phyloP scores from a whole-genome alignment of 257 asterid genomes.

The Przewalskia tangutica region DNA sequence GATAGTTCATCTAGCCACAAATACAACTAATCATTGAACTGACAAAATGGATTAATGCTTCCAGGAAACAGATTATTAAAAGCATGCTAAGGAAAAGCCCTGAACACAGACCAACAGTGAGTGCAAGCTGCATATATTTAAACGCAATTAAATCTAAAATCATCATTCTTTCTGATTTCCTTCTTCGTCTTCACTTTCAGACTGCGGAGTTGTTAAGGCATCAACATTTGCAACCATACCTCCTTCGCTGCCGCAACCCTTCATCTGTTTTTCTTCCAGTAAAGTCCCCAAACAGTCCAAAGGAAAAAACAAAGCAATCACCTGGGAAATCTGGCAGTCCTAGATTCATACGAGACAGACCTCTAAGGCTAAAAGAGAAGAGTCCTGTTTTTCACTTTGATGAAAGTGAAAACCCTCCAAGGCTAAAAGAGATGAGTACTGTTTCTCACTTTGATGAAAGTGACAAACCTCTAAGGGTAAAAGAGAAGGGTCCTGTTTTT shows the following conservation, averaged over 20 bases:
- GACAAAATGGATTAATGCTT: slow-evolving; percentile 2
- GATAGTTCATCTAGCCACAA: neutral
- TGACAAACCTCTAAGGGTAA: slow-evolving; percentile 20
- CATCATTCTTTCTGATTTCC: neutral
- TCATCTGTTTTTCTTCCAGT: slow-evolving; percentile 80
- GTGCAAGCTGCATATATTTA: slow-evolving; percentile 9
- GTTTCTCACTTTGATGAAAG: slow-evolving; percentile 53
- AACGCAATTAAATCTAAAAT: neutral
- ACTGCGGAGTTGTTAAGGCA: slow-evolving; percentile 86
- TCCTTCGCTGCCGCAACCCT: slow-evolving; percentile 63
- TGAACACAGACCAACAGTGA: slow-evolving; percentile 82
- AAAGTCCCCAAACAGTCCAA: slow-evolving; percentile 56
- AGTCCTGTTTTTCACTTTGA: too few relatives aligned
- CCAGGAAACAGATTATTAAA: slow-evolving; percentile 89
- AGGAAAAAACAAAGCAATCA: slow-evolving; percentile 45
- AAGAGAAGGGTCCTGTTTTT: slow-evolving; percentile 46
- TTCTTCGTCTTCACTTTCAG: slow-evolving; percentile 18
- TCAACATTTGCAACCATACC: slow-evolving; percentile 84
- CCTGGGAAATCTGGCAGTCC: slow-evolving; percentile 37
- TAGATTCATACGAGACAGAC: slow-evolving; percentile 32
- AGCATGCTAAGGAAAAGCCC: slow-evolving; percentile 92
- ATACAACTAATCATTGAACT: slow-evolving; percentile 3
- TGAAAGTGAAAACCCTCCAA: too few relatives aligned
- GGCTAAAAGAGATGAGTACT: slow-evolving; percentile 36
- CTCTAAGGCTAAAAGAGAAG: too few relatives aligned